Evolutionary conservation across 441 rosid species (phyloP).

Genomic region (Daphne laureola): DNA sequence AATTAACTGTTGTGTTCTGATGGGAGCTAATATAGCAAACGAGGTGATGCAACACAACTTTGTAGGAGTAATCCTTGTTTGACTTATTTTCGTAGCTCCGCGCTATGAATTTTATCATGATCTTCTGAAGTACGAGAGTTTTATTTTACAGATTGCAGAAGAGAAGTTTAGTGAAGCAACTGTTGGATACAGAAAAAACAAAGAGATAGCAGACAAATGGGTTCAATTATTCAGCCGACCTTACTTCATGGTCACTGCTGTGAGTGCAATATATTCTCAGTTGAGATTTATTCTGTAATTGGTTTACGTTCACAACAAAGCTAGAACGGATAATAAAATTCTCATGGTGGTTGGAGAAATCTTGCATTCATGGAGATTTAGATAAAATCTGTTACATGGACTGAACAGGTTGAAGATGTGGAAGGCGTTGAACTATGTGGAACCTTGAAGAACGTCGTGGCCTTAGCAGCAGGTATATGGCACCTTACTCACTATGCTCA

Average conservation of each 20-base stretch:
- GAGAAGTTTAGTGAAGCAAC: constrained; percentile 98
- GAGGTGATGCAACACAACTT: constrained; percentile 41
- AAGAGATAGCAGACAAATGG: constrained; percentile 73
- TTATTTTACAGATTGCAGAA: constrained; percentile 59
- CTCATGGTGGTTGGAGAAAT: neutral
- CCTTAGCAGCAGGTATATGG: constrained; percentile 71
- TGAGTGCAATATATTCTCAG: constrained; percentile 25
- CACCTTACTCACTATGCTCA: constrained; percentile 3
- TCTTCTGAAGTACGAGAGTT: constrained; percentile 9
- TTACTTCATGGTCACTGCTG: constrained; percentile 83
- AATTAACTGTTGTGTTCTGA: constrained; percentile 76
- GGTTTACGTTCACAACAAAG: neutral
- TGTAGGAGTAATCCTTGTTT: neutral
- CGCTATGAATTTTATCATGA: constrained; percentile 8
- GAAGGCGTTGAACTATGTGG: constrained; percentile 97
- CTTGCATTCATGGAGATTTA: neutral
- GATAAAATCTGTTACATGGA: neutral
- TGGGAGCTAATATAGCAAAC: constrained; percentile 97
- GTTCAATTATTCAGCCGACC: constrained; percentile 77
- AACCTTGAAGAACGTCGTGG: constrained; percentile 92
- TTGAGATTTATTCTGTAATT: neutral
- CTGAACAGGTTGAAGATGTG: constrained; percentile 69
- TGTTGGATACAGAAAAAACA: constrained; percentile 66
- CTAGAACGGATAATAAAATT: neutral
- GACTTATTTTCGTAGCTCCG: neutral